phyloP scores from a whole-genome alignment of 73 alveolate species.

The Paramecium pentaurelia region DNA sequence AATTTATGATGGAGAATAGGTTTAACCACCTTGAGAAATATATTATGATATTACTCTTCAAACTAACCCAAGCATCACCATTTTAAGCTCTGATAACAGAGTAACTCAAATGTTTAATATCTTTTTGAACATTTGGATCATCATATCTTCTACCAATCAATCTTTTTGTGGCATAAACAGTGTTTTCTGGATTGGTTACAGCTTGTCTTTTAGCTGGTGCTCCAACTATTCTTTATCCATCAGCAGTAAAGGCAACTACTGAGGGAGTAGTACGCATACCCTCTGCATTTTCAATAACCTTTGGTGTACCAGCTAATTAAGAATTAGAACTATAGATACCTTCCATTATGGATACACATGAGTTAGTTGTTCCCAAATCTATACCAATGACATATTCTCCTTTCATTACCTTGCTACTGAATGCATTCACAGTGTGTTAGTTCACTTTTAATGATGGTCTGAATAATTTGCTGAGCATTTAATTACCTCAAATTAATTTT shows the following conservation, averaged over 20 bases:
- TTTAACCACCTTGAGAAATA: conserved; percentile 48
- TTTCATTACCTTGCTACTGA: background rate
- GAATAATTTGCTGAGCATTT: background rate
- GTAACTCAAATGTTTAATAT: conserved; percentile 77
- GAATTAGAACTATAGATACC: conserved; percentile 35
- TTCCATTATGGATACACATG: conserved; percentile 97
- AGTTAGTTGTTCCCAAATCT: conserved; percentile 98
- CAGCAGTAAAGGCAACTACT: conserved; percentile 87
- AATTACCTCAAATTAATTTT: conserved; percentile 20
- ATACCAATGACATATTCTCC: conserved; percentile 90
- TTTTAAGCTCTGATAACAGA: conserved; percentile 80
- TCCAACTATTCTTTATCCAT: conserved; percentile 86
- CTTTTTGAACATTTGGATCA: conserved; percentile 84
- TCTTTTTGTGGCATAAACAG: conserved; percentile 89
- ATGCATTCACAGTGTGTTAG: background rate
- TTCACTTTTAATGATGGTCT: background rate
- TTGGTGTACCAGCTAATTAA: conserved; percentile 70
- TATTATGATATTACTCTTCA: conserved; percentile 61
- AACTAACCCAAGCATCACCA: conserved; percentile 95
- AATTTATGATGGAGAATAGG: conserved; percentile 70
- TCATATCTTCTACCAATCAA: conserved; percentile 90
- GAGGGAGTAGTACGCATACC: conserved; percentile 99
- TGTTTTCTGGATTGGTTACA: conserved; percentile 90
- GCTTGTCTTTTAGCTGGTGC: conserved; percentile 91
- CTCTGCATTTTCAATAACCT: conserved; percentile 92